Evolutionary conservation across 345 rosid genomes (phyloP).

Genomic region (Brassica incana): DNA sequence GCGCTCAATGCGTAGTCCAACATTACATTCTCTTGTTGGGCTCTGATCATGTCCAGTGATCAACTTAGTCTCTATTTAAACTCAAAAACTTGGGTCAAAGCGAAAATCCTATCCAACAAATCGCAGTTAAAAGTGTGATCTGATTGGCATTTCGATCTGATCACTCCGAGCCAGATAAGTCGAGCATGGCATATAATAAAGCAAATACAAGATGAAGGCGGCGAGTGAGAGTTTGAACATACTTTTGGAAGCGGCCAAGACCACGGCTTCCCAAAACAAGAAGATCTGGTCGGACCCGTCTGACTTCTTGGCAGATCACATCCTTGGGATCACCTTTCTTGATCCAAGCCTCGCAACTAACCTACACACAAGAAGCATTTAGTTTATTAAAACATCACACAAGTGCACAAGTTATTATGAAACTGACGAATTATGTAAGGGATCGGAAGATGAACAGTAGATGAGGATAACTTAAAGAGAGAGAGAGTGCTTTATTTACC

Average conservation of each 20-base stretch:
- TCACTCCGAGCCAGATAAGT: neutral
- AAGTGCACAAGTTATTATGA: neutral
- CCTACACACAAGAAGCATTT: conserved; percentile 40
- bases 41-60: neutral
- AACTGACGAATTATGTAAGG: neutral
- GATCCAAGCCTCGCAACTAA: conserved; percentile 85
- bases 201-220: neutral
- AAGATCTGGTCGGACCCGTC: conserved; percentile 74
- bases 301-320: conserved; percentile 83
- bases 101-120: neutral
- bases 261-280: conserved; percentile 92
- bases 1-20: neutral
- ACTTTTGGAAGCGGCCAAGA: conserved; percentile 93
- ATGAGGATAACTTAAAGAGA: neutral
- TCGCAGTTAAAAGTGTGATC: neutral
- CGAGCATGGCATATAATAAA: neutral
- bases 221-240: conserved; percentile 8
- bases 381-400: neutral
- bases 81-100: neutral
- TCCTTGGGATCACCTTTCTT: conserved; percentile 89
- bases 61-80: neutral
- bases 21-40: neutral
- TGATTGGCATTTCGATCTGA: neutral
- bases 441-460: neutral
- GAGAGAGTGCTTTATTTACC: conserved; percentile 43